Percentiles rank a stretch among this genome's conserved stretches.
phyloP scores from a whole-genome alignment of 1,139 yeast genomes.

The Magnusiomyces tetraspermus region DNA sequence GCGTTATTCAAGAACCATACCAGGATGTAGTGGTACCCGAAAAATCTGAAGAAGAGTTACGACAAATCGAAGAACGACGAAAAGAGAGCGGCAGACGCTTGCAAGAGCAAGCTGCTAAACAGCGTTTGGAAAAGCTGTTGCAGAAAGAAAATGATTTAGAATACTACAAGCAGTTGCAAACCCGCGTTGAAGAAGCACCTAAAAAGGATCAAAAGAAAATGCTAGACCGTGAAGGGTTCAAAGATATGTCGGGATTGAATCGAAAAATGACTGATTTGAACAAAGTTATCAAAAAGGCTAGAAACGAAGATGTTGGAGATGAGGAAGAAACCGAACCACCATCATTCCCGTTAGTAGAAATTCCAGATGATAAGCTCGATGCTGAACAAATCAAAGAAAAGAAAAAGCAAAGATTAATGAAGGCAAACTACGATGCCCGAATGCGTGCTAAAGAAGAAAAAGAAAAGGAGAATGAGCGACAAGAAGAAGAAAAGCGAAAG shows the following conservation, averaged over 20 bases:
- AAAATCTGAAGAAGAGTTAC: conserved; percentile 76
- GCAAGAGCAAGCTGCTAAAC: conserved; percentile 87
- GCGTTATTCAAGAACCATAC: conserved; percentile 77
- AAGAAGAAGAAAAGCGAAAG: conserved; percentile 38
- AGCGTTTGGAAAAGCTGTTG: conserved; percentile 65
- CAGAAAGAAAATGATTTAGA: conserved; percentile 76
- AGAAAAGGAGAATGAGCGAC: conserved; percentile 44
- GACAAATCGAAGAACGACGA: conserved; percentile 66
- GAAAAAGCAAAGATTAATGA: conserved; percentile 68
- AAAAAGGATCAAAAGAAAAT: conserved; percentile 41
- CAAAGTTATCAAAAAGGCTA: conserved; percentile 56
- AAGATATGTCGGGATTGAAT: conserved; percentile 59
- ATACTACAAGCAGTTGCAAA: conserved; percentile 53
- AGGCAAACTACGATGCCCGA: conserved; percentile 85
- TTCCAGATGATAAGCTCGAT: conserved; percentile 63
- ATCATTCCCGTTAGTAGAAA: conserved; percentile 69
- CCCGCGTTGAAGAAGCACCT: conserved; percentile 39
- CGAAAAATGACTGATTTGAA: conserved; percentile 62
- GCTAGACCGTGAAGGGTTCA: conserved; percentile 68
- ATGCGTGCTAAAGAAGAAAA: conserved; percentile 75
- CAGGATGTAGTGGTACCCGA: conserved; percentile 54
- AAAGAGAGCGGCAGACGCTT: conserved; percentile 79
- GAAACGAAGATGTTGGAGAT: conserved; percentile 54
- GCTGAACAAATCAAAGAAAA: conserved; percentile 83
- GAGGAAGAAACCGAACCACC: conserved; percentile 43